These are phyloP conservation scores for Coprinellus aureogranulatus DNA, from an alignment of 768 basidiomycete species.

Conservation along the genomic window DNA sequence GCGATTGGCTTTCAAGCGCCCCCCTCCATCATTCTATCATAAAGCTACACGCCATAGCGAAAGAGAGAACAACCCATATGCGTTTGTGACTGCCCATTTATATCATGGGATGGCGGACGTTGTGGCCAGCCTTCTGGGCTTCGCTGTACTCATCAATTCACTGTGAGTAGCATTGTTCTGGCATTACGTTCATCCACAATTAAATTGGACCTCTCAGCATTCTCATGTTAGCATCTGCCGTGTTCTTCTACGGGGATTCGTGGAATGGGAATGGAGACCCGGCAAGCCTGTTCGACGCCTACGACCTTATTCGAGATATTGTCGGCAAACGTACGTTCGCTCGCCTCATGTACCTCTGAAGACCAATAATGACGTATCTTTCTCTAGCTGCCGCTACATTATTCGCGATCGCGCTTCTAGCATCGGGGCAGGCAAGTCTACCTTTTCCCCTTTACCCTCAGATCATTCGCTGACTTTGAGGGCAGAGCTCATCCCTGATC, in stretches of 20 bases:
- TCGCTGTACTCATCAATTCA: conserved; percentile 88
- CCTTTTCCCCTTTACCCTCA: neutral
- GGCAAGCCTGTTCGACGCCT: conserved; percentile 83
- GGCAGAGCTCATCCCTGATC: conserved; percentile 78
- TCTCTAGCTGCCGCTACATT: conserved; percentile 71
- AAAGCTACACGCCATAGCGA: conserved; percentile 49
- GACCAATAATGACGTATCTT: neutral
- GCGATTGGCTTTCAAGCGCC: conserved; percentile 34
- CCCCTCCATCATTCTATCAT: conserved; percentile 31
- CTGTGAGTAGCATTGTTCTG: conserved; percentile 44
- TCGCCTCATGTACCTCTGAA: neutral
- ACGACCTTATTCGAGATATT: conserved; percentile 62
- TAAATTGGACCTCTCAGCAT: conserved; percentile 47
- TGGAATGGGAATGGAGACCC: conserved; percentile 32
- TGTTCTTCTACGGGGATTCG: conserved; percentile 59
- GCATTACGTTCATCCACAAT: neutral
- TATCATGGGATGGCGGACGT: conserved; percentile 68
- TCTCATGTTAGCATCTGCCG: conserved; percentile 76
- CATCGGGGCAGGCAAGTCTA: conserved; percentile 65
- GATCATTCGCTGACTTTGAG: neutral
- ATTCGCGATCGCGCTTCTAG: conserved; percentile 84
- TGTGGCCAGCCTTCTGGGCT: conserved; percentile 66
- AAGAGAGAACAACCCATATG: conserved; percentile 52
- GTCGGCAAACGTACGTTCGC: conserved; percentile 62
- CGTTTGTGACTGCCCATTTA: conserved; percentile 61